Percentiles rank a stretch among this genome's conserved stretches.
Evolutionary conservation across 129 eudicot genomes (phyloP).

Genomic region (Flaveria robusta): DNA sequence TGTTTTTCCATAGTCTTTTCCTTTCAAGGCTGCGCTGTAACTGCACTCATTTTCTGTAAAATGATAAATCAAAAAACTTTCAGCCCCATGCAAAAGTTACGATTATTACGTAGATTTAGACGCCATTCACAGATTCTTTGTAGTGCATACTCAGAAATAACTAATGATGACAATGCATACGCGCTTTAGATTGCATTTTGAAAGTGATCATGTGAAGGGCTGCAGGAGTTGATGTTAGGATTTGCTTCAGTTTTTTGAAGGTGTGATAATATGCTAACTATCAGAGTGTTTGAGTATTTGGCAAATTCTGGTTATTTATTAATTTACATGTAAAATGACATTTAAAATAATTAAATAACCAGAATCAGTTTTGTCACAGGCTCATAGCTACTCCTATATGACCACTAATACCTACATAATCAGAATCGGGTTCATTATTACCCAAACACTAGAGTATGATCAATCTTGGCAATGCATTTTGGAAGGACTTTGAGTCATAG

Average conservation of each 20-base stretch:
- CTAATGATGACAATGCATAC: not conserved
- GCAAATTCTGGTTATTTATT: not conserved
- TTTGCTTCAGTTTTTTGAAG: not conserved
- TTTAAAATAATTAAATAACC: not conserved
- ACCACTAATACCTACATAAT: not conserved
- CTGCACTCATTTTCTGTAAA: conserved; percentile 24
- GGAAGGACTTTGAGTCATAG: too few species aligned
- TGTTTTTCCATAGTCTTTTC: conserved; percentile 91
- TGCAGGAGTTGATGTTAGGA: not conserved
- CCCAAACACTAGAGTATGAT: not conserved
- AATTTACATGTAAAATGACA: not conserved
- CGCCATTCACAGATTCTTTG: not conserved
- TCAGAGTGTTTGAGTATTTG: not conserved
- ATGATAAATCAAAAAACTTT: not conserved
- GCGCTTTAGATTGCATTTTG: not conserved
- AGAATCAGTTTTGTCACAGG: not conserved
- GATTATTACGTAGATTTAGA: not conserved
- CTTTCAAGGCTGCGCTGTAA: conserved; percentile 81
- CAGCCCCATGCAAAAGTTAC: not conserved
- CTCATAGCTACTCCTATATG: not conserved
- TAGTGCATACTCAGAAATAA: not conserved
- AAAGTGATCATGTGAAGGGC: not conserved
- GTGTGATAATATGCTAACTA: not conserved
- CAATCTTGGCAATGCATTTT: not conserved
- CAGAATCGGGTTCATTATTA: not conserved